phyloP scores from a whole-genome alignment of 768 basidiomycete genomes.

The Hypsizygus marmoreus region DNA sequence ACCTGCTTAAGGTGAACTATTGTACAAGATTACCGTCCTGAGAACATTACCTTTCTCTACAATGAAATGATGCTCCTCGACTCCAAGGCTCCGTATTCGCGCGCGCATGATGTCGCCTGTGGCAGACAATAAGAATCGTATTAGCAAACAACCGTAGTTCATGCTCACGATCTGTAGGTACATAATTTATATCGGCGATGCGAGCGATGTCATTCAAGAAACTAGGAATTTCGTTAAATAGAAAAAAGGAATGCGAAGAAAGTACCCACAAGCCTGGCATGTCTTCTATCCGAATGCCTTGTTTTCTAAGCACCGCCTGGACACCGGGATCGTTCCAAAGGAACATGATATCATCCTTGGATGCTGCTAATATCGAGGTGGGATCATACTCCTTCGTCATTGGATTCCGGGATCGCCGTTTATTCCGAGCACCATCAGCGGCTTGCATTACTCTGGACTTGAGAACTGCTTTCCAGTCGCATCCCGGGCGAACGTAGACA shows the following conservation, averaged over 20 bases:
- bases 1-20: slow-evolving; percentile 18
- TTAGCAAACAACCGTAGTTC: not conserved
- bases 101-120: slow-evolving; percentile 75
- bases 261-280: slow-evolving; percentile 69
- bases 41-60: slow-evolving; percentile 50
- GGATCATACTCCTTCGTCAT: slow-evolving; percentile 44
- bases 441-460: slow-evolving; percentile 9
- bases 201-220: slow-evolving; percentile 72
- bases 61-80: slow-evolving; percentile 69
- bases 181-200: slow-evolving; percentile 55
- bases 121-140: slow-evolving; percentile 6
- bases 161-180: slow-evolving; percentile 64
- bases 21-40: not conserved
- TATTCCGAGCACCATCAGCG: not conserved
- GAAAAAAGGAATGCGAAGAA: not conserved
- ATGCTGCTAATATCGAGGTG: slow-evolving; percentile 50
- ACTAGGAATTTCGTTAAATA: slow-evolving; percentile 33
- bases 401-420: slow-evolving; percentile 23
- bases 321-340: slow-evolving; percentile 65
- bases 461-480: slow-evolving; percentile 58
- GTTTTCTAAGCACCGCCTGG: slow-evolving; percentile 49
- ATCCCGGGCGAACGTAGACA: slow-evolving; percentile 57
- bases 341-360: slow-evolving; percentile 58
- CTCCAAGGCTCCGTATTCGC: slow-evolving; percentile 69
- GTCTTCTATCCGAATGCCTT: slow-evolving; percentile 56